phyloP scores from a whole-genome alignment of 805 yeast genomes.

The Starmerella asiatica region DNA sequence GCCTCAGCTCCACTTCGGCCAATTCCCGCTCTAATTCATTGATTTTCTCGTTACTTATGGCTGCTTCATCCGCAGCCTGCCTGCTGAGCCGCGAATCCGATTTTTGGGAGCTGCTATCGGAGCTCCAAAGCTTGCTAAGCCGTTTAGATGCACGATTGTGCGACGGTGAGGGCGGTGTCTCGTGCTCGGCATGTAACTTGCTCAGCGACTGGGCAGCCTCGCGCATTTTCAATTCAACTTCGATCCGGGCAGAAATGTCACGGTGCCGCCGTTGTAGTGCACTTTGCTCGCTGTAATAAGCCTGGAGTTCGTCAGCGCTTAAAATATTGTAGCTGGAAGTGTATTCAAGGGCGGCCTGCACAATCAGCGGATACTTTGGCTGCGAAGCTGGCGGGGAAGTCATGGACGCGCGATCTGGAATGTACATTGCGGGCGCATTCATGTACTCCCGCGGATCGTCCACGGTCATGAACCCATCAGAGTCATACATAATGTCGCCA shows the following conservation, averaged over 20 bases:
- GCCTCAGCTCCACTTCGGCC: slow-evolving; percentile 9
- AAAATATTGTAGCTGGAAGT: slow-evolving; percentile 11
- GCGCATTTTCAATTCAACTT: slow-evolving; percentile 20
- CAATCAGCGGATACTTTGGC: slow-evolving; percentile 10
- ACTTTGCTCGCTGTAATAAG: slow-evolving; percentile 13
- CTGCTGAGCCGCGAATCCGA: slow-evolving; percentile 16
- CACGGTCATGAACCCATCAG: slow-evolving; percentile 17
- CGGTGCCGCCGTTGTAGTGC: slow-evolving; percentile 10
- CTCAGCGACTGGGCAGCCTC: slow-evolving; percentile 21
- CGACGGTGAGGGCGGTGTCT: background rate
- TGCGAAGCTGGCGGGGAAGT: background rate
- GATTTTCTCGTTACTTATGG: slow-evolving; percentile 13
- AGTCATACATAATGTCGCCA: slow-evolving; percentile 7
- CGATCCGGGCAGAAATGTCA: slow-evolving; percentile 17
- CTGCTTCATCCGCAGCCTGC: slow-evolving; percentile 22
- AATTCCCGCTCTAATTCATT: slow-evolving; percentile 11
- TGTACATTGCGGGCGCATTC: slow-evolving; percentile 22
- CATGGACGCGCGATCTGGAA: slow-evolving; percentile 1
- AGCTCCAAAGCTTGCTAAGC: background rate
- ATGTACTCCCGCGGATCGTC: slow-evolving; percentile 19
- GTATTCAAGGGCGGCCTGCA: slow-evolving; percentile 19
- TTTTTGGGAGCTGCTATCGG: background rate
- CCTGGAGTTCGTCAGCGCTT: slow-evolving; percentile 16
- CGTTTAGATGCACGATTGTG: background rate
- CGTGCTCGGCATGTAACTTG: slow-evolving; percentile 12